Base-by-base conservation (phyloP, 345 rosid genomes). In the Euphorbia tirucalli region DNA sequence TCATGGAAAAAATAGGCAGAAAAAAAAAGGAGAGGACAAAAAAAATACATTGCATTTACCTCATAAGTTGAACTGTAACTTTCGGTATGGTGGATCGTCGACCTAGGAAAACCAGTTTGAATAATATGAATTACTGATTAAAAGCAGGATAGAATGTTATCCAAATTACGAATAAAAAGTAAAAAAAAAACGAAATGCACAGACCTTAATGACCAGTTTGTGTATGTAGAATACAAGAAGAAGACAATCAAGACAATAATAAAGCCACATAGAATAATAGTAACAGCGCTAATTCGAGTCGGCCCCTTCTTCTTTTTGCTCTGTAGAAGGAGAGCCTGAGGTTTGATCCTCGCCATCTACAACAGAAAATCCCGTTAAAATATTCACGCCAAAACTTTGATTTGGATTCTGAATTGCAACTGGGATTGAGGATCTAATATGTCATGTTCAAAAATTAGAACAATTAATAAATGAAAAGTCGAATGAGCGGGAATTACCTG, bases 241-340 rank as follows among this genome's bases (percentile, higher is more conserved):
- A 85, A 85, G 55, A 83, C 18, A 37, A 80, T 67, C 82, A 90
- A 73, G 10, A 87, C 48, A 25, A 79, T 24, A 70, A 86, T 83
- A 76, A 83, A 80, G 70, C 67, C 59, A 80, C 75, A 83, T 4
- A 83, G 58, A 57, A 88, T 35, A 69, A 90, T 74, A 57, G 82
- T 83, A 55, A 85, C 77, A 21, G 79, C 41, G 74, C 93, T 85
- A 14, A 88, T 82, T 59, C 84, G 87, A 79, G 81, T 71, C 4
- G 93, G 89, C 43, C 79, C 89, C 62, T 87, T 88, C 87, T 88
- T 90, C 86, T 84, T 87, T 74, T 90, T 90, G 86, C 96, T 90
- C 81, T 88, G 92, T 61, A 77, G 83, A 68, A 90, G 65, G 58
- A 90, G 75, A 39, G 93, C 93, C 73, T 87, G 92, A 32, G 96